Evolutionary conservation across 1,139 yeast genomes (phyloP).

Genomic region (Yamadazyma blattariae): DNA sequence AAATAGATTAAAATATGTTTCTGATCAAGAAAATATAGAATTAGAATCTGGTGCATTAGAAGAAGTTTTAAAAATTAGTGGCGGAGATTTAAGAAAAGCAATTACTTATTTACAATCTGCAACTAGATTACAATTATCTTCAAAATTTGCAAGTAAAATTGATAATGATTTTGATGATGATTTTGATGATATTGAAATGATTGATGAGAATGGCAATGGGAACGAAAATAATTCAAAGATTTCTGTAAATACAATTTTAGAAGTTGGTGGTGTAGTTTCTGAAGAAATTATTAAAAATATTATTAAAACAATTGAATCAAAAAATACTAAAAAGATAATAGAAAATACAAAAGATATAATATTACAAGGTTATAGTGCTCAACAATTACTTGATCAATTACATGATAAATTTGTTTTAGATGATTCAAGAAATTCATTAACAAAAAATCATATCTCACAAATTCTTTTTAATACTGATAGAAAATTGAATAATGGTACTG

Average conservation of each 20-base stretch:
- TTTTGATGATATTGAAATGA: slow-evolving; percentile 14
- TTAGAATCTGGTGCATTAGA: slow-evolving; percentile 49
- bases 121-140: slow-evolving; percentile 52
- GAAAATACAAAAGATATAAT: slow-evolving; percentile 52
- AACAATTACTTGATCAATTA: slow-evolving; percentile 72
- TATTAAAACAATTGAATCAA: slow-evolving; percentile 35
- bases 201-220: slow-evolving; percentile 22
- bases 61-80: slow-evolving; percentile 63
- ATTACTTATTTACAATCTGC: slow-evolving; percentile 90
- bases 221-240: slow-evolving; percentile 22
- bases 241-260: slow-evolving; percentile 50
- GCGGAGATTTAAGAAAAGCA: slow-evolving; percentile 91
- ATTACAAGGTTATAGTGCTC: slow-evolving; percentile 83
- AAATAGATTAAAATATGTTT: slow-evolving; percentile 60
- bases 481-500: slow-evolving; percentile 79
- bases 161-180: slow-evolving; percentile 8
- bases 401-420: slow-evolving; percentile 71
- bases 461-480: slow-evolving; percentile 74
- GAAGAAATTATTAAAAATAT: slow-evolving; percentile 46
- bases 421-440: slow-evolving; percentile 48
- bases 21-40: slow-evolving; percentile 48
- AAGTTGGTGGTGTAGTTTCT: slow-evolving; percentile 86
- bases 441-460: slow-evolving; percentile 64
- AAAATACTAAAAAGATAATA: slow-evolving; percentile 37
- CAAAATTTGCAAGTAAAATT: too few species aligned